These are phyloP conservation scores for Apiospora hydei DNA, from an alignment of 2,329 filamentous ascomycete genomes.

Conservation along the genomic window DNA sequence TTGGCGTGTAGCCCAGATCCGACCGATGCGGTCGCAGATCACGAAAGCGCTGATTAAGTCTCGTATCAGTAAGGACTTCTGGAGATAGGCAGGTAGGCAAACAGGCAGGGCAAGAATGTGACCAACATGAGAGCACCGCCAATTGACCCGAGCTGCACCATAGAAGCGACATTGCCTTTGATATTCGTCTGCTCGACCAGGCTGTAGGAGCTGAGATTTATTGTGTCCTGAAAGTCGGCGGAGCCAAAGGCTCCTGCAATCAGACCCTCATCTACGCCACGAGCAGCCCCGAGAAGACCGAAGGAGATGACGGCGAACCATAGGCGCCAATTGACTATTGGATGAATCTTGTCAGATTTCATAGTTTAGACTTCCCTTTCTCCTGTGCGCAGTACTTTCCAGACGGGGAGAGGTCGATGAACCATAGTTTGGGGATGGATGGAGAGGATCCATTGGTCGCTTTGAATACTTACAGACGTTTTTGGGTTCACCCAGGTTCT, in stretches of 20 bases:
- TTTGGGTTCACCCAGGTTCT: constrained; percentile 69
- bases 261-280: constrained; percentile 82
- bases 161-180: constrained; percentile 78
- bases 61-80: constrained; percentile 18
- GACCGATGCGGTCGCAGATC: constrained; percentile 66
- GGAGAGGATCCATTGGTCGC: neutral
- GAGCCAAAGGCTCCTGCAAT: constrained; percentile 76
- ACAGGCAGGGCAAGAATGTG: constrained; percentile 36
- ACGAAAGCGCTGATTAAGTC: constrained; percentile 57
- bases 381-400: neutral
- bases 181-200: constrained; percentile 67
- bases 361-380: too few species aligned
- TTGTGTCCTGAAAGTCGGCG: constrained; percentile 66
- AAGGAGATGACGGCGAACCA: constrained; percentile 81
- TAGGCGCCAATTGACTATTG: constrained; percentile 72
- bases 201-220: constrained; percentile 63
- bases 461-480: constrained; percentile 58
- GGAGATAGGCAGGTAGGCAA: neutral
- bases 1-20: constrained; percentile 67
- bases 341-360: neutral
- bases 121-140: constrained; percentile 69
- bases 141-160: constrained; percentile 83
- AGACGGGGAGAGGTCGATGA: neutral
- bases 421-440: neutral
- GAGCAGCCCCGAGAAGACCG: constrained; percentile 77